A percentile compares a stretch with the other conserved stretches of the same genome.
These are phyloP conservation scores for Gloeostereum incarnatum DNA, from an alignment of 768 basidiomycete species.

Conservation along the genomic window DNA sequence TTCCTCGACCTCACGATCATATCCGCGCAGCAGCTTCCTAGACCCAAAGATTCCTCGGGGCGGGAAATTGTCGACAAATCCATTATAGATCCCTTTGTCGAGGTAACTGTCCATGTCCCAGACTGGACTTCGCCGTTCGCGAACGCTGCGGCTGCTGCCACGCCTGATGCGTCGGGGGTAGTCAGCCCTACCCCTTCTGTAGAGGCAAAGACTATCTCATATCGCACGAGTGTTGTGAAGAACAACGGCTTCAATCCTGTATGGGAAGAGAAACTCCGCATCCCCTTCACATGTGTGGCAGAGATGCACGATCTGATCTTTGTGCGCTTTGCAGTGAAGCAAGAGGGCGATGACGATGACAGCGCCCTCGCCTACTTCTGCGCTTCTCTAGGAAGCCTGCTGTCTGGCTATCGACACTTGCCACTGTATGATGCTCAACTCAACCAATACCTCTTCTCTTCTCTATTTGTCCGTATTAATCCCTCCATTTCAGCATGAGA, in stretches of 20 bases:
- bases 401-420: slow-evolving; percentile 82
- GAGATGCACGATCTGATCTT: slow-evolving; percentile 79
- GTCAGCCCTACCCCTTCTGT: slow-evolving; percentile 13
- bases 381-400: slow-evolving; percentile 56
- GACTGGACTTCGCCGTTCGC: slow-evolving; percentile 46
- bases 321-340: slow-evolving; percentile 66
- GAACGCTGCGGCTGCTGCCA: slow-evolving; percentile 2
- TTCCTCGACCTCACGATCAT: slow-evolving; percentile 63
- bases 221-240: slow-evolving; percentile 55
- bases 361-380: slow-evolving; percentile 71
- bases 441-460: slow-evolving; percentile 86
- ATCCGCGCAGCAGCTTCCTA: slow-evolving; percentile 86
- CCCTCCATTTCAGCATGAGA: too few relatives aligned
- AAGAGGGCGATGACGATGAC: slow-evolving; percentile 50
- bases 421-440: slow-evolving; percentile 85
- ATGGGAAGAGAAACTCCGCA: slow-evolving; percentile 63
- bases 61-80: slow-evolving; percentile 52
- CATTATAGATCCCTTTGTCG: slow-evolving; percentile 66
- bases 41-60: slow-evolving; percentile 52
- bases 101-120: slow-evolving; percentile 69
- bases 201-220: slow-evolving; percentile 36
- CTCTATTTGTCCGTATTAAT: slow-evolving; percentile 76
- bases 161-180: not conserved
- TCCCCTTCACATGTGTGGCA: slow-evolving; percentile 73
- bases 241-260: slow-evolving; percentile 92